Evolutionary conservation across 2,329 filamentous ascomycete genomes (phyloP).

Genomic region (Daldinia sp.): DNA sequence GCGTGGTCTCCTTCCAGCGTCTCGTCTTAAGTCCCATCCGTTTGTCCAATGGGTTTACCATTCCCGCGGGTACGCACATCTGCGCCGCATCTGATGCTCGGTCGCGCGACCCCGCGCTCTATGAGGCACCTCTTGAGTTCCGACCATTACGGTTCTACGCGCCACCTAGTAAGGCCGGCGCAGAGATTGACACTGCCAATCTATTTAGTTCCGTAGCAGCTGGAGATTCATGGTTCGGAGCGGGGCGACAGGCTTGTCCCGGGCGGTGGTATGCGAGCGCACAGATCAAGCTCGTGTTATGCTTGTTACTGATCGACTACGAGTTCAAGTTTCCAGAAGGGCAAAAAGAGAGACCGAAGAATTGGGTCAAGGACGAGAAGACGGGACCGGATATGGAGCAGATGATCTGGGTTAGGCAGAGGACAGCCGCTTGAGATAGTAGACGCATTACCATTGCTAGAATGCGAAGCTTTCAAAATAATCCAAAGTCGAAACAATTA

Average conservation of each 20-base stretch:
- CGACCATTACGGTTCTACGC: neutral
- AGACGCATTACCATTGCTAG: neutral
- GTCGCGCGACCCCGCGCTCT: neutral
- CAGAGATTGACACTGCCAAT: neutral
- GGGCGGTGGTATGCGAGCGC: constrained; percentile 6
- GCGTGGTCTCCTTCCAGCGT: neutral
- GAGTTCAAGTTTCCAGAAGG: constrained; percentile 1
- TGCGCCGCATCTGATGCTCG: constrained; percentile 6
- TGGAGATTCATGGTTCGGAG: constrained; percentile 4
- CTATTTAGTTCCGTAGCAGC: neutral
- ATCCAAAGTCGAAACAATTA: neutral
- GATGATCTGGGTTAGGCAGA: constrained; percentile 5
- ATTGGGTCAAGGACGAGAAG: constrained; percentile 7
- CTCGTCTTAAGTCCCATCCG: neutral
- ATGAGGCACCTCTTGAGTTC: neutral
- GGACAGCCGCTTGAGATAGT: neutral
- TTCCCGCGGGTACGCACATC: neutral
- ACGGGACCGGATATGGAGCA: constrained; percentile 5
- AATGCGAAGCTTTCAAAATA: neutral
- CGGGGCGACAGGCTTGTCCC: constrained; percentile 4
- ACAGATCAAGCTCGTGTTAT: constrained; percentile 1
- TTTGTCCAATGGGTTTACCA: neutral
- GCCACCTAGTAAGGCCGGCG: neutral
- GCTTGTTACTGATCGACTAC: neutral
- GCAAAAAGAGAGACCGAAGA: constrained; percentile 1